phyloP scores from a whole-genome alignment of 2,329 filamentous ascomycete genomes.

The Coniochaeta sp. region DNA sequence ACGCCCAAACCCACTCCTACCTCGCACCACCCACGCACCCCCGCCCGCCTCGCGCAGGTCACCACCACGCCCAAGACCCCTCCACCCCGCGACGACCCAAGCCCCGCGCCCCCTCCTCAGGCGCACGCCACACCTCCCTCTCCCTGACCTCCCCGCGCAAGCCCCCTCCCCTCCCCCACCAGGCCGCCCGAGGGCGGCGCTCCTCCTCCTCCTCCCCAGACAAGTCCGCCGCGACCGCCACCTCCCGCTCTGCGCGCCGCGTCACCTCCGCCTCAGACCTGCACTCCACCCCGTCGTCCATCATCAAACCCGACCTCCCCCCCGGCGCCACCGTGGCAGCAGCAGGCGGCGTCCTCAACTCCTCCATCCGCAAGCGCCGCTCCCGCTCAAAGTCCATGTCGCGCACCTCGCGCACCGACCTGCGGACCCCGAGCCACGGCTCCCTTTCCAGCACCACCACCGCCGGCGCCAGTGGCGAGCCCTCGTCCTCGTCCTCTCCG shows the following conservation, averaged over 20 bases:
- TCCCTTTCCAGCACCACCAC: background rate
- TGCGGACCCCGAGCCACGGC: background rate
- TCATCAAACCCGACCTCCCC: background rate
- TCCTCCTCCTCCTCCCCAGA: background rate
- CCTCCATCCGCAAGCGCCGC: constrained; percentile 24
- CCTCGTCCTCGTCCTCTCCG: background rate
- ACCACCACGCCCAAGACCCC: constrained; percentile 4
- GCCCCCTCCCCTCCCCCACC: constrained; percentile 3
- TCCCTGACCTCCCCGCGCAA: constrained; percentile 33
- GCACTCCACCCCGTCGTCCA: background rate
- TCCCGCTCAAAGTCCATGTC: constrained; percentile 20
- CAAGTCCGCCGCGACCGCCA: background rate
- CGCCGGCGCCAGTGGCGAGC: background rate
- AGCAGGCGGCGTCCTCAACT: constrained; percentile 3
- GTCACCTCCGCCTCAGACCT: constrained; percentile 1
- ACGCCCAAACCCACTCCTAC: constrained; percentile 7
- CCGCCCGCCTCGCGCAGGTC: constrained; percentile 4
- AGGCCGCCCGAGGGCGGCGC: background rate
- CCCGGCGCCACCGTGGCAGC: background rate
- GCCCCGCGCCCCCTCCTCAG: constrained; percentile 46
- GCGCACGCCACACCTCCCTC: constrained; percentile 33
- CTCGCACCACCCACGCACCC: background rate
- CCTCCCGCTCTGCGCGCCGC: constrained; percentile 1
- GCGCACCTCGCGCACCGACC: background rate
- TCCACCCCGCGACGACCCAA: constrained; percentile 30